Evolutionary conservation across 805 yeast genomes (phyloP).

Genomic region (Zygosaccharomyces gambellarensis): DNA sequence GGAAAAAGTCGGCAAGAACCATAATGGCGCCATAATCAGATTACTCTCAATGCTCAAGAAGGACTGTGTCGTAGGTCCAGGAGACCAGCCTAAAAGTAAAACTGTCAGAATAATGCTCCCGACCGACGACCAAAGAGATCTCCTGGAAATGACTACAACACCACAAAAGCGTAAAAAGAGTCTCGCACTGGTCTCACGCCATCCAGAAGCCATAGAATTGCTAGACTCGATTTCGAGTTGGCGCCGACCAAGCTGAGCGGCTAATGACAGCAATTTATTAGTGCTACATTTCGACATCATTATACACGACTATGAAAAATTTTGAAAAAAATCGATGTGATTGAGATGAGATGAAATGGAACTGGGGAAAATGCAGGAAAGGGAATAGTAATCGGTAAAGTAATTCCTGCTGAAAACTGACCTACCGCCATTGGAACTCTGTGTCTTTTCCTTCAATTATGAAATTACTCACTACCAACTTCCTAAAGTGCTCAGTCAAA

Average conservation of each 20-base stretch:
- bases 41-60: conserved; percentile 27
- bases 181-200: conserved; percentile 15
- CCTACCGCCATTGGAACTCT: neutral
- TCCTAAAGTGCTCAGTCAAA: conserved; percentile 88
- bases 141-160: conserved; percentile 1
- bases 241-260: conserved; percentile 4
- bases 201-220: conserved; percentile 14
- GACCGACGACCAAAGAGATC: conserved; percentile 8
- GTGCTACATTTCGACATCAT: neutral
- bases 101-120: conserved; percentile 17
- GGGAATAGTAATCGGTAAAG: neutral
- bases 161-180: conserved; percentile 14
- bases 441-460: conserved; percentile 36
- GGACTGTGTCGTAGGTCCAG: conserved; percentile 17
- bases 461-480: conserved; percentile 95
- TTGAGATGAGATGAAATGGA: neutral
- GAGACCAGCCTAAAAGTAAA: neutral
- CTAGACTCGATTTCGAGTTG: conserved; percentile 16
- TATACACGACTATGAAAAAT: neutral
- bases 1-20: conserved; percentile 9
- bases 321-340: neutral
- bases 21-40: conserved; percentile 21
- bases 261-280: neutral
- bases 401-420: neutral
- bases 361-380: neutral